These are phyloP conservation scores for Paxillus ammoniavirescens DNA, from an alignment of 768 basidiomycete genomes.

Conservation along the genomic window DNA sequence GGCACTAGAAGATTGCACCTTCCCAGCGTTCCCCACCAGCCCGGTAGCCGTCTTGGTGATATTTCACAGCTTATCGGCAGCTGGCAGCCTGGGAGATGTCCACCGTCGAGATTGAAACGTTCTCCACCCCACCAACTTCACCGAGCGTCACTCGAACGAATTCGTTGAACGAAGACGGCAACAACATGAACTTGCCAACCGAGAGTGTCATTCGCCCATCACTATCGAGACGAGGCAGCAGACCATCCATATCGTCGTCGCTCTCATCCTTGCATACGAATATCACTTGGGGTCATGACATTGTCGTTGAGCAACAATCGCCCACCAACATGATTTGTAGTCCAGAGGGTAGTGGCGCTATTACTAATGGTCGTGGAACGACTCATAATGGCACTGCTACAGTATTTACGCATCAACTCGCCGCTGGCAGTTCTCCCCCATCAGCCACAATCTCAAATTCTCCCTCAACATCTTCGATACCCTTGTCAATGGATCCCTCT, in stretches of 20 bases:
- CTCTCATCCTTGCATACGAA: conserved; percentile 32
- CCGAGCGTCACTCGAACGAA: conserved; percentile 29
- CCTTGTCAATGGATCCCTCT: conserved; percentile 26
- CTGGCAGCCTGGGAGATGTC: conserved; percentile 24
- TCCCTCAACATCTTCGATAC: conserved; percentile 26
- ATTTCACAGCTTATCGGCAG: conserved; percentile 8
- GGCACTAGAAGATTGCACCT: conserved; percentile 5
- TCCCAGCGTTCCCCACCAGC: conserved; percentile 11
- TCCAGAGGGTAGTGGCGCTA: neutral
- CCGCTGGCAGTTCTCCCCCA: conserved; percentile 9
- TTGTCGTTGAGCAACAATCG: conserved; percentile 36
- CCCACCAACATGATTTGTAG: conserved; percentile 7
- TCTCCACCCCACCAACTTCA: conserved; percentile 44
- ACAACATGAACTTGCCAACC: conserved; percentile 11
- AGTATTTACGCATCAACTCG: conserved; percentile 15
- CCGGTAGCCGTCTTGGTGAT: neutral
- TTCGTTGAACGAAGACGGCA: conserved; percentile 11
- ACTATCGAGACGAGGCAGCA: conserved; percentile 34
- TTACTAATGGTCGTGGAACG: neutral
- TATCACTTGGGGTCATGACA: conserved; percentile 34
- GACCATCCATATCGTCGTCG: conserved; percentile 27
- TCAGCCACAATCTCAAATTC: conserved; percentile 26
- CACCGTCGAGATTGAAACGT: conserved; percentile 38
- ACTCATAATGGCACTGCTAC: conserved; percentile 10
- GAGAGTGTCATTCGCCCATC: conserved; percentile 33